phyloP scores from a whole-genome alignment of 495 filamentous ascomycete genomes.

The Cairneyella variabilis region DNA sequence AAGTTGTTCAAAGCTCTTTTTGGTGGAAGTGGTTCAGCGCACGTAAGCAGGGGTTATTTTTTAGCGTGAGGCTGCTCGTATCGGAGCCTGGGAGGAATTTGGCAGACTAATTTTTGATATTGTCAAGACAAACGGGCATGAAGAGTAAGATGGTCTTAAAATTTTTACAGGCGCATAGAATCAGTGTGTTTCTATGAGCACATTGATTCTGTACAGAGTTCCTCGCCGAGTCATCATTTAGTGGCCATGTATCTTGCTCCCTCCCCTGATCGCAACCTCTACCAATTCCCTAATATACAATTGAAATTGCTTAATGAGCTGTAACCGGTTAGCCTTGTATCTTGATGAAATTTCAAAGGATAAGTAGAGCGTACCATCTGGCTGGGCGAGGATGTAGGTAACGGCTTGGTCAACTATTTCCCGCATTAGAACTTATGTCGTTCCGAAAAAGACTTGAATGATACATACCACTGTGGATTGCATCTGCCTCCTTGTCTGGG shows the following conservation, averaged over 20 bases:
- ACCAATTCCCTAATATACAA: constrained; percentile 29
- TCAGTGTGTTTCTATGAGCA: constrained; percentile 24
- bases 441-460: background rate
- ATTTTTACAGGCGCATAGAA: constrained; percentile 27
- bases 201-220: constrained; percentile 21
- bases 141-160: constrained; percentile 28
- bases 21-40: background rate
- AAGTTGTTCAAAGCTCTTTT: constrained; percentile 3
- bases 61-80: background rate
- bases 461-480: constrained; percentile 91
- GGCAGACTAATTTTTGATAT: background rate
- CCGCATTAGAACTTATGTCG: constrained; percentile 18
- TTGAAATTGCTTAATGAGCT: constrained; percentile 31
- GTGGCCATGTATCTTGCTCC: constrained; percentile 16
- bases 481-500: constrained; percentile 97
- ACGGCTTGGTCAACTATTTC: constrained; percentile 87
- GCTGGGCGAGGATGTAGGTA: constrained; percentile 90
- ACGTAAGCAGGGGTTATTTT: background rate
- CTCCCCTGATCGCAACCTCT: constrained; percentile 1
- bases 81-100: background rate
- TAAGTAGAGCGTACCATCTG: constrained; percentile 53
- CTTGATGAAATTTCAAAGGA: background rate
- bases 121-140: too few relatives aligned
- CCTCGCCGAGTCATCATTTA: constrained; percentile 14
- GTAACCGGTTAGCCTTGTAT: constrained; percentile 13